phyloP scores from a whole-genome alignment of 2,329 filamentous ascomycete genomes.

The Beauveria pseudobassiana region DNA sequence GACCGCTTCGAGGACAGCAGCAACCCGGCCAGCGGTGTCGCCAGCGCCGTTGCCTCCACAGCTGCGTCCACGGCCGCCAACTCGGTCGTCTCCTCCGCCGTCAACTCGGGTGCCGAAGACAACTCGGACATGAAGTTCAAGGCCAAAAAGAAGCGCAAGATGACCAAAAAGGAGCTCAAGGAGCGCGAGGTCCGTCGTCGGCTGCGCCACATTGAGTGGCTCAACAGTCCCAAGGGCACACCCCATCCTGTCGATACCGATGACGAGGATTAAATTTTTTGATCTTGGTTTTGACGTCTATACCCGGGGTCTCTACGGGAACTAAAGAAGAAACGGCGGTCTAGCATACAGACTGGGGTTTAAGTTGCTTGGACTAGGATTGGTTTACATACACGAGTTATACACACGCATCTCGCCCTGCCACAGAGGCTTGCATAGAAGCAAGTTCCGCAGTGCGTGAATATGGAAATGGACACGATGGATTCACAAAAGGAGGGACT shows the following conservation, averaged over 20 bases:
- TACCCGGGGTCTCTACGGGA: background rate
- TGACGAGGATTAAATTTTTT: constrained; percentile 51
- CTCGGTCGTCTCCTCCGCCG: constrained; percentile 46
- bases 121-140: constrained; percentile 77
- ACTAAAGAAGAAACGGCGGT: too few species aligned
- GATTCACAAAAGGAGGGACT: background rate
- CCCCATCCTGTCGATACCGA: constrained; percentile 71
- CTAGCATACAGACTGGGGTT: background rate
- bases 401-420: background rate
- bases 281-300: background rate
- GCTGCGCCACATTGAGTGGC: constrained; percentile 77
- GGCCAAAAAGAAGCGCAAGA: constrained; percentile 93
- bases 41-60: constrained; percentile 53
- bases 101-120: constrained; percentile 80
- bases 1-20: constrained; percentile 76
- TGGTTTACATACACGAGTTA: background rate
- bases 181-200: constrained; percentile 82
- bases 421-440: background rate
- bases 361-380: background rate
- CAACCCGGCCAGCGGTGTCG: constrained; percentile 53
- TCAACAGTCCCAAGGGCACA: constrained; percentile 80
- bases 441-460: background rate
- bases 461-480: background rate
- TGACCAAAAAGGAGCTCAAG: constrained; percentile 94
- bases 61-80: constrained; percentile 44